These are phyloP conservation scores for Jamesozyma piceae DNA, from an alignment of 805 yeast species.

Conservation along the genomic window DNA sequence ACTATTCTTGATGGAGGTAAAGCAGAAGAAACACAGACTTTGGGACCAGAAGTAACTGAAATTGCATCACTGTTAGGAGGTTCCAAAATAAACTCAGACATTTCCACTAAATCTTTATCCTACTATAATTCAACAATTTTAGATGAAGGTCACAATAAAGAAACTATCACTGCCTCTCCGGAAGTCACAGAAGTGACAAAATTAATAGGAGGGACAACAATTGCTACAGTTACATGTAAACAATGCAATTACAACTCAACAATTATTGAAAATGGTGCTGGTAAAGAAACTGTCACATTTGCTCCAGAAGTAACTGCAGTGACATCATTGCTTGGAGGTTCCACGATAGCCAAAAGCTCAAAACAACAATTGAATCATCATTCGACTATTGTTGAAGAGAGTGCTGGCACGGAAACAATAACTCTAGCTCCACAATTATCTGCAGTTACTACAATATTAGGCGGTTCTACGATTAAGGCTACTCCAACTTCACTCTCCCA, in stretches of 20 bases:
- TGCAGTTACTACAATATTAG: neutral
- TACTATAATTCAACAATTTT: neutral
- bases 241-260: neutral
- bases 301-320: conserved; percentile 1
- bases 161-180: neutral
- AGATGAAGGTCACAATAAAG: neutral
- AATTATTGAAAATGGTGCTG: neutral
- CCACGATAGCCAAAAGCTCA: too few relatives aligned
- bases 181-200: neutral
- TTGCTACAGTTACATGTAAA: neutral
- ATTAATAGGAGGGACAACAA: neutral
- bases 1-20: neutral
- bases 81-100: too few relatives aligned
- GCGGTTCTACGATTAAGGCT: conserved; percentile 1
- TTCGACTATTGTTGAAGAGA: neutral
- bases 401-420: neutral
- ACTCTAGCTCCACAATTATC: conserved; percentile 2
- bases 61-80: conserved; percentile 2
- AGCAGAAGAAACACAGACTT: neutral
- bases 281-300: neutral
- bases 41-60: conserved; percentile 1
- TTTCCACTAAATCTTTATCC: neutral
- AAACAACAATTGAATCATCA: neutral
- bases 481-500: neutral
- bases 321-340: conserved; percentile 2